Percentiles rank a stretch among this genome's conserved stretches.
Evolutionary conservation across 2,329 filamentous ascomycete species (phyloP).

Genomic region (Knufia petricola): DNA sequence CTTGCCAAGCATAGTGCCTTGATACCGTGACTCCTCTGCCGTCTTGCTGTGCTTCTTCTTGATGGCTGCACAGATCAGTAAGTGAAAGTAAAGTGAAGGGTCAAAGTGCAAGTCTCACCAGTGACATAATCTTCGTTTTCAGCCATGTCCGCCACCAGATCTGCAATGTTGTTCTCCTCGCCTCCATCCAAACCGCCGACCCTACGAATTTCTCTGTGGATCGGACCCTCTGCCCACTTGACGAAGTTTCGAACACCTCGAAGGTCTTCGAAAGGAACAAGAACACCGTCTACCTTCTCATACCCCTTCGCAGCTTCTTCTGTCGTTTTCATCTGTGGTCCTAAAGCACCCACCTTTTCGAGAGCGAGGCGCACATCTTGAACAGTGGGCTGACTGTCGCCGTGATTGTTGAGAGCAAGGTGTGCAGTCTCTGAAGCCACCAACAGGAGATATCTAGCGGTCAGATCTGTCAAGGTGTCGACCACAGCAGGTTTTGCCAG

Average conservation of each 20-base stretch:
- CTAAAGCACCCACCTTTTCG: slow-evolving; percentile 66
- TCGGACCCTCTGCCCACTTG: slow-evolving; percentile 64
- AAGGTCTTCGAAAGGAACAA: slow-evolving; percentile 52
- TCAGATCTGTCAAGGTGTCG: slow-evolving; percentile 79
- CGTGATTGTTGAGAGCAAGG: slow-evolving; percentile 62
- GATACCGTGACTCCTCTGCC: slow-evolving; percentile 75
- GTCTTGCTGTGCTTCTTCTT: slow-evolving; percentile 91
- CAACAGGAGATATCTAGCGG: slow-evolving; percentile 67
- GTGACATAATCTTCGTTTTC: slow-evolving; percentile 62
- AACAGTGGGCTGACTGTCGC: slow-evolving; percentile 54
- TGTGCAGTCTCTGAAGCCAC: slow-evolving; percentile 63
- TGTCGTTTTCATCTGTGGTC: slow-evolving; percentile 55
- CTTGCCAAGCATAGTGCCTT: slow-evolving; percentile 73
- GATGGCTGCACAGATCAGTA: slow-evolving; percentile 44
- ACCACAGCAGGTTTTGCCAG: slow-evolving; percentile 70
- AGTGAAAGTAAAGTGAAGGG: slow-evolving; percentile 5
- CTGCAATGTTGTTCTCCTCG: slow-evolving; percentile 41
- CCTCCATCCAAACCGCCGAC: slow-evolving; percentile 63
- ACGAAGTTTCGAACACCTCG: slow-evolving; percentile 70
- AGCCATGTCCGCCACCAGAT: slow-evolving; percentile 34
- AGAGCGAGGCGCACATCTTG: slow-evolving; percentile 79
- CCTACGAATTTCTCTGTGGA: slow-evolving; percentile 70
- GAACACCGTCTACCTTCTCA: slow-evolving; percentile 20
- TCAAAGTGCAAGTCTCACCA: slow-evolving; percentile 35
- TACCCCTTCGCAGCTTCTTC: slow-evolving; percentile 60